phyloP scores from a whole-genome alignment of 805 yeast genomes.

The Ogataea minuta region DNA sequence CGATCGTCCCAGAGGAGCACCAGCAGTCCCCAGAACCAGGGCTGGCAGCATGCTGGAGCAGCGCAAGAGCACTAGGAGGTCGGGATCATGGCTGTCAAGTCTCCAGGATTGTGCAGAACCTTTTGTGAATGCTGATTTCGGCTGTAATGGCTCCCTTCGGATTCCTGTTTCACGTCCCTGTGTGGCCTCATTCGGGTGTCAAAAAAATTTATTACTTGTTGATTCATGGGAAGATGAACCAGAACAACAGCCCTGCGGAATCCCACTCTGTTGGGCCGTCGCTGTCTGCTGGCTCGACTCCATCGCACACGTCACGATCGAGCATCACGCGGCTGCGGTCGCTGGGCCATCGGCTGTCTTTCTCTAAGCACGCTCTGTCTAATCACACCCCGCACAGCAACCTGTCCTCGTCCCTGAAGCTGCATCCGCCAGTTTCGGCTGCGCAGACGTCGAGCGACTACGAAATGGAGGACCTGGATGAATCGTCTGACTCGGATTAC shows the following conservation, averaged over 20 bases:
- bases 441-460: conserved; percentile 5
- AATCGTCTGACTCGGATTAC: conserved; percentile 24
- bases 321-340: conserved; percentile 20
- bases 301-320: conserved; percentile 11
- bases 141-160: no score
- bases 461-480: conserved; percentile 28
- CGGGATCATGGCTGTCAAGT: no score
- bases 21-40: no score
- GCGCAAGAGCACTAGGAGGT: no score
- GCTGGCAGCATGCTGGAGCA: no score
- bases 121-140: no score
- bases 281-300: background rate
- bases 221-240: conserved; percentile 5
- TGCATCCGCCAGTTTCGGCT: conserved; percentile 9
- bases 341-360: conserved; percentile 29
- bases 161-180: no score
- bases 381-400: conserved; percentile 19
- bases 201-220: no score
- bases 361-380: conserved; percentile 26
- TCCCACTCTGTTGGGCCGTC: conserved; percentile 1
- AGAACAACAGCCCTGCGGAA: conserved; percentile 4
- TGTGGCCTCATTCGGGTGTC: no score
- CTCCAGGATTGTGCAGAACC: no score
- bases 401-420: conserved; percentile 23
- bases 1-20: no score